These are phyloP conservation scores for Epichloe festucae DNA, from an alignment of 2,329 filamentous ascomycete species.

Conservation along the genomic window DNA sequence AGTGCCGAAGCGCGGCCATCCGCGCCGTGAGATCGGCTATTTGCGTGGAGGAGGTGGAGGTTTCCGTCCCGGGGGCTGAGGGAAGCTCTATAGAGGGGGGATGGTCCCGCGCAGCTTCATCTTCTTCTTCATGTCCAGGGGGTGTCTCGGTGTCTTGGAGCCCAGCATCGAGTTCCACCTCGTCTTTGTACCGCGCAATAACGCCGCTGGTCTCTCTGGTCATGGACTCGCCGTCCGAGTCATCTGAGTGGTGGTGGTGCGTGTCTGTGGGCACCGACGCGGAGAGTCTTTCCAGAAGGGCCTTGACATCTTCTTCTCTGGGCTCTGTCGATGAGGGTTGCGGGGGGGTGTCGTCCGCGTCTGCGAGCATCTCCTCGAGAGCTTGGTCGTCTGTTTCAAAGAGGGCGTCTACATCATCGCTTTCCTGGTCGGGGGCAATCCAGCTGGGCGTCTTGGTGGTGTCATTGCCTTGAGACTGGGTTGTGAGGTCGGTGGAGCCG, in stretches of 20 bases:
- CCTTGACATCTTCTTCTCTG: conserved; percentile 21
- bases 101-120: background rate
- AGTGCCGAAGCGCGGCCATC: conserved; percentile 34
- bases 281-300: conserved; percentile 25
- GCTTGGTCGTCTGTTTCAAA: conserved; percentile 38
- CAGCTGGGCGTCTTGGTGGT: background rate
- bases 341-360: conserved; percentile 19
- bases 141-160: conserved; percentile 2
- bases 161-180: conserved; percentile 24
- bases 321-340: conserved; percentile 8
- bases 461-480: background rate
- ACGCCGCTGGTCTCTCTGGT: conserved; percentile 29
- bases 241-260: conserved; percentile 20
- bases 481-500: background rate
- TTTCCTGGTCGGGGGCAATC: background rate
- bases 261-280: conserved; percentile 16
- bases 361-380: conserved; percentile 37
- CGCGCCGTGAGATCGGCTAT: conserved; percentile 34
- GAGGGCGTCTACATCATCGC: conserved; percentile 25
- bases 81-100: background rate
- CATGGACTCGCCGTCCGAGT: conserved; percentile 41
- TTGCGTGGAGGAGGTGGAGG: conserved; percentile 3
- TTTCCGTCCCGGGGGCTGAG: background rate
- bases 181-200: conserved; percentile 33
- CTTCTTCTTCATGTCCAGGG: background rate